Base-by-base conservation (phyloP, 202 grass and related monocot species). In the Zoysia matrella region DNA sequence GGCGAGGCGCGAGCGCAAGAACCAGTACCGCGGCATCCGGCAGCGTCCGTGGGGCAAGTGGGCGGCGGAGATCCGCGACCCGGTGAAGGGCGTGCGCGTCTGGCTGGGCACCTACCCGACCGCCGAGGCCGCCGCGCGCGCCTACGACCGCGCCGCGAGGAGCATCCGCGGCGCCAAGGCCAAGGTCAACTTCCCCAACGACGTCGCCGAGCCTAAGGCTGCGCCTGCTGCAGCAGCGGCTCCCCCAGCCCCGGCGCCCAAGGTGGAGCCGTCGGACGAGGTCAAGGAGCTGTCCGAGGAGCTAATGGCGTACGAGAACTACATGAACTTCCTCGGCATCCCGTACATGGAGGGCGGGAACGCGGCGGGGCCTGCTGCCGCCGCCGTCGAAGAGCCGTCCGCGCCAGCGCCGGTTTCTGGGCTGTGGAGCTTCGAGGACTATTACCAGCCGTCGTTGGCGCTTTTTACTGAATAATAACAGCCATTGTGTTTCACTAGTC, bases 111-210 rank as follows among this genome's bases (percentile, higher is more conserved):
- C 22, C 22, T 30, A 30, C 22, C 22, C 22, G 22, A 30, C 84
- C 60, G 88, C 94, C 14, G 94, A 97, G 78, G 91, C 89, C 53
- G 94, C 94, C 2, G 94, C 91, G 2, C 91, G 81, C 42, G 91
- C 94, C 18, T 93, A 93, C 89, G 94, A 97, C 88, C 85, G 83
- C 8, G 94, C 82, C 61, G 94, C 94, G 1, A 78, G 87, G 15
- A 87, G 89, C 69, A 97, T 97, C 83, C 53, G 91, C 8, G 94
- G 91, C 18, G 83, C 86, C 83, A 97, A 97, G 73, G 94, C 91
- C 3, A 97, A 97, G 83, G 80, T 97, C 70, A 97, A 97, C 80
- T 97, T 97, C 88, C 85, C 94, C 76, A 86, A 80, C 44, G 82
- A 97, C 53, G 14, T 30, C 22, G 22, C 22, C 22, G 22, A 30